Conservation (phyloP, 192 early-diverging fungal genomes). For the Podochytrium sp. region DNA sequence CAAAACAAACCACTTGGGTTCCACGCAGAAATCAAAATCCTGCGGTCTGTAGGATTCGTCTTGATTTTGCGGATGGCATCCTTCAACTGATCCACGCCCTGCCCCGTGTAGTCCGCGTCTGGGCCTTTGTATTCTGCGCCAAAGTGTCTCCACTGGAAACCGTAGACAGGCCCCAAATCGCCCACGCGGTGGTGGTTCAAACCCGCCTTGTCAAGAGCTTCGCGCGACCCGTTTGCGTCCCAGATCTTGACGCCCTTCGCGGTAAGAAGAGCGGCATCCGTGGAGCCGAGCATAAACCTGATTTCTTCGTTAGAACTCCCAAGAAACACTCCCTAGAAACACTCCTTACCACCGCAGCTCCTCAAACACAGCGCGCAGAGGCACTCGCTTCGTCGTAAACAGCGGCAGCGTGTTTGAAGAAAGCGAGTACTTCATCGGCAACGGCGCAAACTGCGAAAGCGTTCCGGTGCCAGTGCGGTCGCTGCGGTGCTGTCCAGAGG, state of each 20-base stretch:
- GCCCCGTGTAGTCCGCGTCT: constrained; percentile 84
- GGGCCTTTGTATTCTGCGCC: constrained; percentile 86
- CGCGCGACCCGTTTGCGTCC: constrained; percentile 85
- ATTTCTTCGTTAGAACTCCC: not conserved
- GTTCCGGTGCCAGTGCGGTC: constrained; percentile 83
- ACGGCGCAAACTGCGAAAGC: constrained; percentile 70
- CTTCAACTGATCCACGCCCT: constrained; percentile 92
- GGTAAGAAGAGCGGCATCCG: constrained; percentile 75
- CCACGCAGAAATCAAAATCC: constrained; percentile 96
- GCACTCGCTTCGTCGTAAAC: constrained; percentile 94
- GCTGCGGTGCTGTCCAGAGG: constrained; percentile 69
- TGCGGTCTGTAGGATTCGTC: constrained; percentile 82
- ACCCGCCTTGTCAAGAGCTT: constrained; percentile 84
- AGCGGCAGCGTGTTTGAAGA: constrained; percentile 78
- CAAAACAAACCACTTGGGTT: constrained; percentile 82
- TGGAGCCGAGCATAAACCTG: constrained; percentile 85
- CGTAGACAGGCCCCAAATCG: constrained; percentile 95
- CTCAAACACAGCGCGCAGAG: constrained; percentile 87
- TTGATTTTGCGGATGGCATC: constrained; percentile 87
- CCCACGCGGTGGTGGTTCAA: constrained; percentile 76
- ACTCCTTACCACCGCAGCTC: constrained; percentile 79
- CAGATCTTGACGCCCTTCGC: constrained; percentile 66
- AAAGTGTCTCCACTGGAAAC: constrained; percentile 99
- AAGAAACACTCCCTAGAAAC: too few species aligned
- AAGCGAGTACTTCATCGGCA: constrained; percentile 84